Evolutionary conservation across 768 basidiomycete species (phyloP).

Genomic region (Leccinum ochraceum): DNA sequence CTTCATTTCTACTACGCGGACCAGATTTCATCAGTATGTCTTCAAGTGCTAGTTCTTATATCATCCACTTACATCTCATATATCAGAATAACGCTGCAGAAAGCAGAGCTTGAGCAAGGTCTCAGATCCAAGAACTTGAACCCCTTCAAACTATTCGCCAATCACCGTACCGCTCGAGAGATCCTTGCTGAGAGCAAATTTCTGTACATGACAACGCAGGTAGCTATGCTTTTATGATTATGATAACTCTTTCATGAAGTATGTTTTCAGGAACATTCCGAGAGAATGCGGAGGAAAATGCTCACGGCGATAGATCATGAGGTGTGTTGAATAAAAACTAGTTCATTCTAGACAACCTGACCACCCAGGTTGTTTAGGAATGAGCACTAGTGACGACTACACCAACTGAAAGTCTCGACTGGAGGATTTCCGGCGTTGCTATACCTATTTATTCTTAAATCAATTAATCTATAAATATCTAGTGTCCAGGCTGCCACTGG

Average conservation of each 20-base stretch:
- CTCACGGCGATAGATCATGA: no score
- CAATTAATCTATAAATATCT: no score
- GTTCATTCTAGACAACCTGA: no score
- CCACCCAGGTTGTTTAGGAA: no score
- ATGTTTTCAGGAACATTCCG: conserved; percentile 7
- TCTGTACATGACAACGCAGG: conserved; percentile 7
- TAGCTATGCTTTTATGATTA: not conserved
- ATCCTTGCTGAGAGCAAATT: conserved; percentile 6
- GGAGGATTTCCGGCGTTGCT: no score
- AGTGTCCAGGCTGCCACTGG: not conserved
- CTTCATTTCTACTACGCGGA: not conserved
- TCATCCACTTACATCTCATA: no score
- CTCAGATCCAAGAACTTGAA: conserved; percentile 7
- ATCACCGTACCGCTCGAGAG: conserved; percentile 7
- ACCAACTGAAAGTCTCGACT: not conserved
- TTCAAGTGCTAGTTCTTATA: no score
- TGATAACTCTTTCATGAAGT: not conserved
- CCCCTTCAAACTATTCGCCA: not conserved
- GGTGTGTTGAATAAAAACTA: no score
- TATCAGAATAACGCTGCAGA: no score
- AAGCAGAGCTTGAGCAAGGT: not conserved
- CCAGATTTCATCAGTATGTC: conserved; percentile 8
- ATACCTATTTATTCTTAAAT: no score
- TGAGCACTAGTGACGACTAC: no score
- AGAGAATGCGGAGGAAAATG: conserved; percentile 1